Evolutionary conservation across 805 yeast genomes (phyloP).

Genomic region (Saccharomyces jurei): DNA sequence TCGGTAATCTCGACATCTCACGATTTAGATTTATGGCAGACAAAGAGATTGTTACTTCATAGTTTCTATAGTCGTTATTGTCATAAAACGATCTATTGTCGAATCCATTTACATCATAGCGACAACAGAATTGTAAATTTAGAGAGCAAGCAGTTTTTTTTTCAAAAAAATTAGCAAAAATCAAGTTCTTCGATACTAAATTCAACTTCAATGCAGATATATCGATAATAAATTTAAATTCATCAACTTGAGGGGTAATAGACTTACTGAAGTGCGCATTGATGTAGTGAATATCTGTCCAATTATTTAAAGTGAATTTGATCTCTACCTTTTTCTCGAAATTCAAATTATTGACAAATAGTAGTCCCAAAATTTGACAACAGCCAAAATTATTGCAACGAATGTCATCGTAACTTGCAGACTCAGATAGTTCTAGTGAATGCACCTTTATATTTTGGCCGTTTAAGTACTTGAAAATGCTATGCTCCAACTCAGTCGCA

Average conservation of each 20-base stretch:
- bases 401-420: not conserved
- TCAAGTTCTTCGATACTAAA: slow-evolving; percentile 9
- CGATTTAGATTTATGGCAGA: not conserved
- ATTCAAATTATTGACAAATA: slow-evolving; percentile 20
- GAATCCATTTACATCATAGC: slow-evolving; percentile 14
- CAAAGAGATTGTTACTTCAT: slow-evolving; percentile 9
- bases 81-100: slow-evolving; percentile 22
- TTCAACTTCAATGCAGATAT: slow-evolving; percentile 14
- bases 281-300: slow-evolving; percentile 19
- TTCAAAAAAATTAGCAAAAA: slow-evolving; percentile 5
- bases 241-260: slow-evolving; percentile 18
- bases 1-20: not conserved
- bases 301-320: slow-evolving; percentile 19
- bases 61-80: slow-evolving; percentile 23
- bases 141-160: slow-evolving; percentile 12
- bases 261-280: slow-evolving; percentile 16
- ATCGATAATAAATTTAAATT: slow-evolving; percentile 19
- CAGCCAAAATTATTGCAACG: slow-evolving; percentile 5
- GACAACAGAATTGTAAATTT: slow-evolving; percentile 19
- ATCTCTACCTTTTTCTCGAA: slow-evolving; percentile 21
- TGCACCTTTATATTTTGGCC: slow-evolving; percentile 20
- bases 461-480: slow-evolving; percentile 11
- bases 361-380: slow-evolving; percentile 13
- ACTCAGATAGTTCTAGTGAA: slow-evolving; percentile 6
- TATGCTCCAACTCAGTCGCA: slow-evolving; percentile 7